Evolutionary conservation across 371 early-diverging fungal species (phyloP).

Genomic region (Scutellospora calospora): DNA sequence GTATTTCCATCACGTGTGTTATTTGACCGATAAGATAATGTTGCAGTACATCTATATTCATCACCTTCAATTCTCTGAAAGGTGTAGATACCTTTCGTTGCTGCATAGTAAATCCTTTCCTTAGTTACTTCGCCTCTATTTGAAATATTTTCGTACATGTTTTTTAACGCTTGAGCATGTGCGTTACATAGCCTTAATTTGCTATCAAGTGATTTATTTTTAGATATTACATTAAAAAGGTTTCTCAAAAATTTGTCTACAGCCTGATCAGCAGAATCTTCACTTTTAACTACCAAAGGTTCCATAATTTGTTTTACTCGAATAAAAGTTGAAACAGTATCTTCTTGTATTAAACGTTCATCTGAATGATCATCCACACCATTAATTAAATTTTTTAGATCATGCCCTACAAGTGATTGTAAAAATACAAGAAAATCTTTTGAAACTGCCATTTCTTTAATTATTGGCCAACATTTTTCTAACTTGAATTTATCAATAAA

Average conservation of each 20-base stretch:
- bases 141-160: slow-evolving; percentile 43
- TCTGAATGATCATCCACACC: slow-evolving; percentile 41
- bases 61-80: slow-evolving; percentile 25
- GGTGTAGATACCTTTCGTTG: slow-evolving; percentile 12
- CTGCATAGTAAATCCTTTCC: slow-evolving; percentile 43
- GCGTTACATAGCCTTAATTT: slow-evolving; percentile 42
- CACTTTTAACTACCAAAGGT: background rate
- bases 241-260: background rate
- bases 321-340: slow-evolving; percentile 27
- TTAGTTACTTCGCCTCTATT: slow-evolving; percentile 43
- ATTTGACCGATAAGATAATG: background rate
- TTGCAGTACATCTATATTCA: background rate
- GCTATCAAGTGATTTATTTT: background rate
- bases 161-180: slow-evolving; percentile 34
- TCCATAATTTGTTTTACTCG: slow-evolving; percentile 29
- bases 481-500: background rate
- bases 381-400: slow-evolving; percentile 36
- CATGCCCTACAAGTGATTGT: slow-evolving; percentile 2
- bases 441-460: slow-evolving; percentile 22
- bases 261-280: background rate
- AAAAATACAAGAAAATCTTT: slow-evolving; percentile 12
- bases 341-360: slow-evolving; percentile 34
- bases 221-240: background rate
- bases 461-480: slow-evolving; percentile 4
- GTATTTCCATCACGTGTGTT: background rate